phyloP scores from a whole-genome alignment of 2,329 filamentous ascomycete genomes.

The Berkeleyomyces rouxiae region DNA sequence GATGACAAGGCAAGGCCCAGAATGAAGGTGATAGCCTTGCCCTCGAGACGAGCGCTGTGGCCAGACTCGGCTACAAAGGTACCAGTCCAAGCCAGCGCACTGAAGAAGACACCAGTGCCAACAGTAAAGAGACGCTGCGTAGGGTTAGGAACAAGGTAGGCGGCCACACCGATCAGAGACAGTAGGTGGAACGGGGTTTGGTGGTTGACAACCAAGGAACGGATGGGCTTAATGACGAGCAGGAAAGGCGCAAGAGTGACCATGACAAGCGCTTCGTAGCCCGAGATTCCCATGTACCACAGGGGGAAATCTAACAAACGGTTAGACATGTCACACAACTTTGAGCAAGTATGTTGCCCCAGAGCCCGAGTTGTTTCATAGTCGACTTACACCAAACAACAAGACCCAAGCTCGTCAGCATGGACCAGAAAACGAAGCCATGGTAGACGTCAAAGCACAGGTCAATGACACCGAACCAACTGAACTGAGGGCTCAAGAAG shows the following conservation, averaged over 20 bases:
- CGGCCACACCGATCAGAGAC: constrained; percentile 60
- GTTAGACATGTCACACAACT: neutral
- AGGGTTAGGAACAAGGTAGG: constrained; percentile 60
- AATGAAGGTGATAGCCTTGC: constrained; percentile 62
- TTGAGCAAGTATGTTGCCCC: too few relatives aligned
- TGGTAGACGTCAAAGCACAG: constrained; percentile 80
- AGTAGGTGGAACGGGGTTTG: constrained; percentile 56
- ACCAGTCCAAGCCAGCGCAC: constrained; percentile 70
- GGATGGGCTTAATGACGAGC: constrained; percentile 53
- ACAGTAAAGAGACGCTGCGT: constrained; percentile 63
- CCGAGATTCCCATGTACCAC: constrained; percentile 98
- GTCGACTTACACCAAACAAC: constrained; percentile 72
- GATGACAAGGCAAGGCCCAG: constrained; percentile 73
- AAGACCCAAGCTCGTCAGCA: constrained; percentile 75
- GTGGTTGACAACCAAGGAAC: constrained; percentile 51
- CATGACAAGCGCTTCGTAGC: constrained; percentile 84
- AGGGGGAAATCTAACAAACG: constrained; percentile 61
- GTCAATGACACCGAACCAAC: constrained; percentile 58
- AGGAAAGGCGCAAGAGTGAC: constrained; percentile 65
- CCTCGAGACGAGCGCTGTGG: constrained; percentile 61
- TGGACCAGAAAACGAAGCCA: constrained; percentile 94
- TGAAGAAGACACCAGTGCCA: constrained; percentile 63
- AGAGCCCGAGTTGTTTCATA: too few relatives aligned
- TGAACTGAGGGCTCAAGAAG: constrained; percentile 55
- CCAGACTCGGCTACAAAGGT: constrained; percentile 64